Evolutionary conservation across 2,329 filamentous ascomycete species (phyloP).

Genomic region (Lasiodiplodia sp.): DNA sequence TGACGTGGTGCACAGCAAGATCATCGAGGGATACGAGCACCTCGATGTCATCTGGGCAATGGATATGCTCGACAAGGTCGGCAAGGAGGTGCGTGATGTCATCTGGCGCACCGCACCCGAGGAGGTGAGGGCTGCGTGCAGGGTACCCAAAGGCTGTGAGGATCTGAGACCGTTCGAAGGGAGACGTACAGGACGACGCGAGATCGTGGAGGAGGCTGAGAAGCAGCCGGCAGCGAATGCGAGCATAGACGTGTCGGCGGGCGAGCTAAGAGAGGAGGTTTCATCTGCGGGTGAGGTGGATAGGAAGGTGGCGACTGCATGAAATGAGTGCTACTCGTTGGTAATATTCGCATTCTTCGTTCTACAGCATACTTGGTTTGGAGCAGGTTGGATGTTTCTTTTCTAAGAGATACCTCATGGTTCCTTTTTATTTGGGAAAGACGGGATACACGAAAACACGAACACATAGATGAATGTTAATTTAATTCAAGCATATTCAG

Average conservation of each 20-base stretch:
- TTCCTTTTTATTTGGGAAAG: not conserved
- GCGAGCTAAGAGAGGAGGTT: conserved; percentile 43
- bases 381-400: not conserved
- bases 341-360: not conserved
- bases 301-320: conserved; percentile 8
- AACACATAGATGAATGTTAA: not conserved
- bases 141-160: conserved; percentile 71
- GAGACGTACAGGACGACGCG: not conserved
- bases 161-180: conserved; percentile 43
- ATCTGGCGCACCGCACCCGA: conserved; percentile 77
- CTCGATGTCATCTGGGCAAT: conserved; percentile 96
- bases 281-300: not conserved
- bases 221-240: conserved; percentile 30
- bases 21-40: conserved; percentile 90
- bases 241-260: conserved; percentile 40
- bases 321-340: not conserved
- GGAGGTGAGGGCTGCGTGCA: conserved; percentile 65
- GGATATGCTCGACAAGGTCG: conserved; percentile 83
- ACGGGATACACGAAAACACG: not conserved
- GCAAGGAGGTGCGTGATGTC: conserved; percentile 79
- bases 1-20: conserved; percentile 78
- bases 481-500: not conserved
- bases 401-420: conserved; percentile 9
- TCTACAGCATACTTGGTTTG: not conserved
- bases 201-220: conserved; percentile 31